Evolutionary conservation across 2,329 filamentous ascomycete species (phyloP), one percentile per base, ranked within the genome.

Genomic region (Sarocladiaceae sp.): DNA sequence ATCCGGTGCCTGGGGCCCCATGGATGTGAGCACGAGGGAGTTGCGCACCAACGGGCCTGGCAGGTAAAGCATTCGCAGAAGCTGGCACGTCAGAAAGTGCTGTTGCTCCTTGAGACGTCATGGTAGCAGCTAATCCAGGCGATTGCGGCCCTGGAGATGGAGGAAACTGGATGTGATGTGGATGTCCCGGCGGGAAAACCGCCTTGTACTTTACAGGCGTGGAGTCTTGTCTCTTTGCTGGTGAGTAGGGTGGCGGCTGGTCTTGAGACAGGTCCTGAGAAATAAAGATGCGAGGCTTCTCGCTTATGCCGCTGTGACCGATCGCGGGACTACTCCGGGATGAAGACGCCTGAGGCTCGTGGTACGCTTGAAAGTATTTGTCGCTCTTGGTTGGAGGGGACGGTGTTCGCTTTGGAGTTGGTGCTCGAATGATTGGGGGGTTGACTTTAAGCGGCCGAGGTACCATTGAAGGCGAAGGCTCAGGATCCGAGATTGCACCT

Each of bases 81-180:
- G 36, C 20, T 1, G 79, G 77, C 12, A 88, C 78, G 10, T 84
- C 77, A 1, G 76, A 74, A 71, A 89, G 73, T 20, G 71, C 75
- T 40, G 86, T 82, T 2, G 74, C 80, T 1, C 83, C 79, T 53
- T 81, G 78, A 0, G 82, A 80, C 11, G 78, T 79, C 75, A 88
- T 87, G 0, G 79, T 79, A 13, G 75, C 74, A 33, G 82, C 75
- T 35, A 87, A 69, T 0, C 77, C 84, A 2, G 86, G 84, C 1
- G 86, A 86, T 1, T 81, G 66, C 2, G 82, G 83, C 0, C 78
- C 78, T 0, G 84, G 83, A 4, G 84, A 83, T 1, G 76, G 75
- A 2, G 82, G 77, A 28, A 77, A 76, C 52, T 77, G 72, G 10
- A 64, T 59, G 37, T 68, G 69, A 35, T 75, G 61, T 0, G 71